Conservation (phyloP, 352 stramenopile genomes). For the Pythium brachiatum region DNA sequence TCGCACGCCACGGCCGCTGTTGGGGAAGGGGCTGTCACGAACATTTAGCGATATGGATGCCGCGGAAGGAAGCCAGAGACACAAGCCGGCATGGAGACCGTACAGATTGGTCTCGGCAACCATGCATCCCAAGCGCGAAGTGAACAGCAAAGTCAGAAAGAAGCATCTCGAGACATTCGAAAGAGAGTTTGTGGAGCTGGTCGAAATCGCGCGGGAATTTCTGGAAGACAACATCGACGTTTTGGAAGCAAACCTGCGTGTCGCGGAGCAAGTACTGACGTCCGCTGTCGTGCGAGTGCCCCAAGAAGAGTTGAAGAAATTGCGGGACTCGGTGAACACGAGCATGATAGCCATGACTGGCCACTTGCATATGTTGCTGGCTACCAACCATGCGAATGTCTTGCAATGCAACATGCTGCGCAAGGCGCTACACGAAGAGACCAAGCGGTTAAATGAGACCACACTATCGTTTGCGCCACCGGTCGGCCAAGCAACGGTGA, state of each 20-base stretch:
- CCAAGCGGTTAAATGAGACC: conserved; percentile 49
- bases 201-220: conserved; percentile 43
- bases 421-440: conserved; percentile 60
- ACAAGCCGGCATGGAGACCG: conserved; percentile 50
- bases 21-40: conserved; percentile 12
- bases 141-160: conserved; percentile 35
- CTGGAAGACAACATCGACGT: conserved; percentile 63
- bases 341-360: conserved; percentile 42
- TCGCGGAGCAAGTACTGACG: conserved; percentile 58
- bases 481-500: conserved; percentile 65
- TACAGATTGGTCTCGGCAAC: conserved; percentile 80
- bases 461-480: conserved; percentile 60
- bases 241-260: conserved; percentile 65
- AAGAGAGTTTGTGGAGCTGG: conserved; percentile 35
- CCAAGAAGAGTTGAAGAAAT: conserved; percentile 52
- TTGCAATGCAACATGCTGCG: conserved; percentile 64
- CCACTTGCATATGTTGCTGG: conserved; percentile 26
- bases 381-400: conserved; percentile 42
- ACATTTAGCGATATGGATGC: conserved; percentile 8
- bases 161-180: conserved; percentile 59
- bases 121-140: conserved; percentile 56
- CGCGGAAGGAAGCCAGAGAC: conserved; percentile 27
- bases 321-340: conserved; percentile 37
- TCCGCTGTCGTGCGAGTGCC: conserved; percentile 50
- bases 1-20: conserved; percentile 11